These are phyloP conservation scores for Hippophae gyantsensis DNA, from an alignment of 306 rosid species.

Conservation along the genomic window DNA sequence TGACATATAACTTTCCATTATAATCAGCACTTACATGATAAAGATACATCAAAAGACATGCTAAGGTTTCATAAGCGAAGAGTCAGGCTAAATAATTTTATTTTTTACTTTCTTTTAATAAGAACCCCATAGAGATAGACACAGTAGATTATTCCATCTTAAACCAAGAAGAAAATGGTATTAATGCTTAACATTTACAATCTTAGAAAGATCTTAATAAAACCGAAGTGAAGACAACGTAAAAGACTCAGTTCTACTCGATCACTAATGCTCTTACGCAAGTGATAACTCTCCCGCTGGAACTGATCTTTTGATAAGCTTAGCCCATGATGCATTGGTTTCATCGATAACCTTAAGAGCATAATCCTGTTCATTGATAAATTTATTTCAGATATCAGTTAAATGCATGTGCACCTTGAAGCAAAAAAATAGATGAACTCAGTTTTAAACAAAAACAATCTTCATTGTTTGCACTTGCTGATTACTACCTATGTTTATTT, in stretches of 20 bases:
- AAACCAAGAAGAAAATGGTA: constrained; percentile 14
- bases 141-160: constrained; percentile 15
- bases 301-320: constrained; percentile 70
- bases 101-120: too few relatives aligned
- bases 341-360: constrained; percentile 73
- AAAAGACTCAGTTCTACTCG: constrained; percentile 6
- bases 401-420: background rate
- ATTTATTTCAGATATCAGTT: constrained; percentile 3
- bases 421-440: too few relatives aligned
- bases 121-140: too few relatives aligned
- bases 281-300: constrained; percentile 81
- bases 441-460: background rate
- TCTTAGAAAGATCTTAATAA: constrained; percentile 14
- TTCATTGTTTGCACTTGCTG: too few relatives aligned
- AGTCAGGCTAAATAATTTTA: too few relatives aligned
- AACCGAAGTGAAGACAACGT: constrained; percentile 11
- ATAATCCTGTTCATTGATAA: constrained; percentile 45
- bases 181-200: constrained; percentile 10
- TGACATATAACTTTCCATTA: too few relatives aligned
- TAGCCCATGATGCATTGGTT: constrained; percentile 84
- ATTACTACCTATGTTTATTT: too few relatives aligned
- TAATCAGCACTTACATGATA: too few relatives aligned
- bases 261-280: constrained; percentile 28
- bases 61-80: too few relatives aligned
- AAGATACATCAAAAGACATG: too few relatives aligned